Evolutionary conservation across 257 asterid species (phyloP), one percentile per base, ranked within the genome.

Genomic region (Solanum medicagineum): DNA sequence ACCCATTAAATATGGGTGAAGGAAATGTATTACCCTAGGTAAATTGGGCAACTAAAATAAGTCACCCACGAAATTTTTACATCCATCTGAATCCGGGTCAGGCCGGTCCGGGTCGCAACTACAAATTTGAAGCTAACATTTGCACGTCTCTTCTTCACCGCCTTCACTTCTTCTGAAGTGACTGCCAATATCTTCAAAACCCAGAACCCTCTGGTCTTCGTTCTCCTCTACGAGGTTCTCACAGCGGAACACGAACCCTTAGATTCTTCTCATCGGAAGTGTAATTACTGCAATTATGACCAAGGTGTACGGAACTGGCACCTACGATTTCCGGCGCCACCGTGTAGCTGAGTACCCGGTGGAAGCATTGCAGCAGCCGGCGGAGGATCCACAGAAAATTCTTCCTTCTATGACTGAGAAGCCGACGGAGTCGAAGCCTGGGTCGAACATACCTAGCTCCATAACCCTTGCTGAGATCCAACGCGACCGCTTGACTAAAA

Each of bases 271-370:
- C 45, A 1, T 4, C 40, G 17, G 1, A 77, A 77, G 9, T 53
- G 22, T 10, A 51, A 51, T 8, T 77, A 51, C 63, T 15, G 24
- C 74, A 63, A 81, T 57, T 32, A 95, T 95, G 98, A 89, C 96
- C 19, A 94, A 87, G 84, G 90, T 94, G 6, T 92, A 93, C 80
- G 98, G 99, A 19, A 92, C 95, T n/a, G 98, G 99, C 83, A 83
- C 90, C 81, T 96, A 90, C 85, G 98, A 95, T 87, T 96, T 94
- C 94, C 92, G 94, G 90, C 94, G 98, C 36, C 97, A 93, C 90
- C 90, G 97, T 59, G 99, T 96, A 53, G 99, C 99, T 36, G 99
- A 96, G 92, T 96, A 96, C 80, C 98, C 98, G 20, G 91, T 90
- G 79, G 99, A 88, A 22, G 89, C 85, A 57, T 74, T 20, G n/a